Evolutionary conservation across 2,329 filamentous ascomycete species (phyloP), one percentile per base, ranked within the genome.

Genomic region (Exophiala bonariae): DNA sequence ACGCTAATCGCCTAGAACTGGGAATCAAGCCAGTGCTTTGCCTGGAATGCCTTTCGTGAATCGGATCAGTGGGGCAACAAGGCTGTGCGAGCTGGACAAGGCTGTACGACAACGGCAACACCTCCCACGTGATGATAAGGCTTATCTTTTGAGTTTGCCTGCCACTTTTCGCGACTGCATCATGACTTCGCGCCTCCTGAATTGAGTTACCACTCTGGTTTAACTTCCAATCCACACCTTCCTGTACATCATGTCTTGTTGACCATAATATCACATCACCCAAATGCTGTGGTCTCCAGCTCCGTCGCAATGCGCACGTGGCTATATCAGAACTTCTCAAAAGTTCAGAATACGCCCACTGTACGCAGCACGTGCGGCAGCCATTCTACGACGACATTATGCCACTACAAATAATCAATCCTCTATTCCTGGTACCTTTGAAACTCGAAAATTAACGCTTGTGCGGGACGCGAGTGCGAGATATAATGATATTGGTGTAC

Each of bases 401-500:
- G 52, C 55, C 19, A 44, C 31, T 39, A 50, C 57, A 11, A 14
- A 39, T 36, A 30, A 34, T 19, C 16, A 10, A 20, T 23, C 14
- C 16, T 16, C 35, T 34, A 19, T 3, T 28, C 31, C 18, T 18
- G 13, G 9, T 35, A 11, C 47, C 30, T 13, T 36, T 3, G 11
- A n/a, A 23, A 43, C 37, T n/a, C 38, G 33, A 33, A 46, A 39
- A 22, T 28, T 32, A 6, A 43, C 46, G 7, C 40, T 54, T 17
- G 38, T 51, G 14, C 44, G 37, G 31, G 30, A 20, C 10, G 65
- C 69, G 3, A 70, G 78, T 47, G 76, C 89, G 39, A 83, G 93
- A 57, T 89, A 86, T 73, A 99, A 95, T 70, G 87, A 95, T 58
- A 91, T 99, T 60, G 89, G 89, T 43, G 89, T 99, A 31, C 93